A percentile compares a stretch with the other conserved stretches of the same genome.
These are phyloP conservation scores for Salinomyces thailandicus DNA, from an alignment of 2,329 filamentous ascomycete species.

Conservation along the genomic window DNA sequence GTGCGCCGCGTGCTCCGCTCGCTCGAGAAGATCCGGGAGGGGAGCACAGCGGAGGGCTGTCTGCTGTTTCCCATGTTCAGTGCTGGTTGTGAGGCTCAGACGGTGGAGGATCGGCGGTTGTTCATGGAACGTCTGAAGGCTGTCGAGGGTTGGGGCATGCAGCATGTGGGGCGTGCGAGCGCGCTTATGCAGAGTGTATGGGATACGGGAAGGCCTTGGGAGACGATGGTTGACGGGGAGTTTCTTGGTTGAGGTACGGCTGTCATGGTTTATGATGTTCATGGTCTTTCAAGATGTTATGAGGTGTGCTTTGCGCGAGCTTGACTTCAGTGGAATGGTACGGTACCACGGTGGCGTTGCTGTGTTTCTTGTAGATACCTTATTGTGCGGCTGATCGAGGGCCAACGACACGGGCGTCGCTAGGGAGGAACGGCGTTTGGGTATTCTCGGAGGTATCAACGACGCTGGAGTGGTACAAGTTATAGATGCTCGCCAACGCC, in stretches of 20 bases:
- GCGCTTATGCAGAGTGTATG: conserved; percentile 59
- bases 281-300: too few relatives aligned
- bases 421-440: too few relatives aligned
- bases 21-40: conserved; percentile 51
- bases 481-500: too few relatives aligned
- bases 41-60: conserved; percentile 63
- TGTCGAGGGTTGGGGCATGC: conserved; percentile 65
- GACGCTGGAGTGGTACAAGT: too few relatives aligned
- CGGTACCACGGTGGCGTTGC: too few relatives aligned
- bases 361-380: too few relatives aligned
- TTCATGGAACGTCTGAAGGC: conserved; percentile 56
- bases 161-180: conserved; percentile 54
- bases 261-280: too few relatives aligned
- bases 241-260: conserved; percentile 54
- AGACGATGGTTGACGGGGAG: conserved; percentile 54
- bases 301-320: too few relatives aligned
- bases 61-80: conserved; percentile 74
- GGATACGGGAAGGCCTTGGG: conserved; percentile 58
- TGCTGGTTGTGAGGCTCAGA: conserved; percentile 62
- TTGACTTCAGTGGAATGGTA: too few relatives aligned
- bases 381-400: too few relatives aligned
- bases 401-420: too few relatives aligned
- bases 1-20: conserved; percentile 54
- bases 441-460: too few relatives aligned
- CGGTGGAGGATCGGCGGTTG: conserved; percentile 44